Conservation (phyloP, 2,329 filamentous ascomycete species). For the Daldinia sp. region DNA sequence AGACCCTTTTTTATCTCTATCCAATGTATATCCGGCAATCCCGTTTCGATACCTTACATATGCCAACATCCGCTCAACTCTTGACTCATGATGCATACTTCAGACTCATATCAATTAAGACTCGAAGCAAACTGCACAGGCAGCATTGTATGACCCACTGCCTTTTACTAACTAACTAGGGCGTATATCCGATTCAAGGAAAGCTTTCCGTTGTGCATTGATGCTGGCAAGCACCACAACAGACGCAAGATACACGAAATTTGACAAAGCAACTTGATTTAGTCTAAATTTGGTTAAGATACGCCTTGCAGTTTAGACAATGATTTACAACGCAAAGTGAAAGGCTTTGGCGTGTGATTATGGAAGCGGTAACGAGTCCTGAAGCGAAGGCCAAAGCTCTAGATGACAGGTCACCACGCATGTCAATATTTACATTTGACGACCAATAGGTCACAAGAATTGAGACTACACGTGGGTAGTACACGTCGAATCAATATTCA, state of each 20-base stretch:
- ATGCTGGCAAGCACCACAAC: not conserved
- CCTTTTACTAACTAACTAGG: not conserved
- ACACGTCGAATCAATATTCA: not conserved
- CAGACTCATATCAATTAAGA: not conserved
- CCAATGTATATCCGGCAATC: too few relatives aligned
- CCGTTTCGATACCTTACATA: too few relatives aligned
- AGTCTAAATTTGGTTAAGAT: not conserved
- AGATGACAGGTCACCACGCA: not conserved
- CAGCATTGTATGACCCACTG: not conserved
- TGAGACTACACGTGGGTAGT: not conserved
- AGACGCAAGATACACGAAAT: not conserved
- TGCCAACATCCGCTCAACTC: too few relatives aligned
- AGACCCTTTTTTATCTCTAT: too few relatives aligned
- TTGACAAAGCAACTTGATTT: not conserved
- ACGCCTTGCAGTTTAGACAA: not conserved
- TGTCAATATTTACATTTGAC: not conserved
- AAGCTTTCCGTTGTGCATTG: not conserved
- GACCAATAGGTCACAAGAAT: not conserved
- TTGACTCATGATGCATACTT: too few relatives aligned
- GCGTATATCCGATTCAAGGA: not conserved
- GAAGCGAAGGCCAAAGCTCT: not conserved
- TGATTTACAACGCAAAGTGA: not conserved
- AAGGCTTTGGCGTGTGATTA: not conserved
- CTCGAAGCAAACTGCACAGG: not conserved
- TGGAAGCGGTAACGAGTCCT: not conserved